Evolutionary conservation across 345 rosid species (phyloP).

Genomic region (Eutrema heterophyllum): DNA sequence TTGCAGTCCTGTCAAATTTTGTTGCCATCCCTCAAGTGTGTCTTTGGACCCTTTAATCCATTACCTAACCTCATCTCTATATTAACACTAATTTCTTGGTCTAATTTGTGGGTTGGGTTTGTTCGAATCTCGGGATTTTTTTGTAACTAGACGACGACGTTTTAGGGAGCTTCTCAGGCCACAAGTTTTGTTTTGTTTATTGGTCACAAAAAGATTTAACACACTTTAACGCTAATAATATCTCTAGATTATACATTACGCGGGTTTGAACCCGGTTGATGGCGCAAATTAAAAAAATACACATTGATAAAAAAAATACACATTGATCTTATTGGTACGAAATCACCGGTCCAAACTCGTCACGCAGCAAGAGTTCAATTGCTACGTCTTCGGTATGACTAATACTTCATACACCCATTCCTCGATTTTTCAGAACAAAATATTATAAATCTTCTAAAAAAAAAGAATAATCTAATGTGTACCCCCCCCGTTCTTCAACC

Average conservation of each 20-base stretch:
- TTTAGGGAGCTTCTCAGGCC: not conserved
- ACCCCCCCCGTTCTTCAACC: not conserved
- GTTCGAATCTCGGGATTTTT: conserved; percentile 5
- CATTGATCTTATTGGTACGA: not conserved
- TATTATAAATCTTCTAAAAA: not conserved
- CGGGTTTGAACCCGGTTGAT: no score
- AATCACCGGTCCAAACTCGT: not conserved
- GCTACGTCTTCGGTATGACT: not conserved
- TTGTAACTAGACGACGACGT: not conserved
- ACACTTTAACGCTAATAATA: no score
- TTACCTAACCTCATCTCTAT: conserved; percentile 34
- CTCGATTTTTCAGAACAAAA: not conserved
- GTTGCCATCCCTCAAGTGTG: conserved; percentile 24
- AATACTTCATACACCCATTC: not conserved
- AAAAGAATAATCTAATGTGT: conserved; percentile 5
- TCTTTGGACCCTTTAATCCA: conserved; percentile 24
- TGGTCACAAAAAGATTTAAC: no score
- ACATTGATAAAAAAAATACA: not conserved
- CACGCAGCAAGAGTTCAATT: not conserved
- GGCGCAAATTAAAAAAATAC: no score
- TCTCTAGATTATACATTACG: no score
- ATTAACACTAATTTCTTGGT: conserved; percentile 20
- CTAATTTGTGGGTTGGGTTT: conserved; percentile 22
- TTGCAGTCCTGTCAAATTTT: conserved; percentile 30
- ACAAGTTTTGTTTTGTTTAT: no score